Evolutionary conservation across 805 yeast species (phyloP), one percentile per base, ranked within the genome.

Genomic region (Suhomyces xylopsoci): DNA sequence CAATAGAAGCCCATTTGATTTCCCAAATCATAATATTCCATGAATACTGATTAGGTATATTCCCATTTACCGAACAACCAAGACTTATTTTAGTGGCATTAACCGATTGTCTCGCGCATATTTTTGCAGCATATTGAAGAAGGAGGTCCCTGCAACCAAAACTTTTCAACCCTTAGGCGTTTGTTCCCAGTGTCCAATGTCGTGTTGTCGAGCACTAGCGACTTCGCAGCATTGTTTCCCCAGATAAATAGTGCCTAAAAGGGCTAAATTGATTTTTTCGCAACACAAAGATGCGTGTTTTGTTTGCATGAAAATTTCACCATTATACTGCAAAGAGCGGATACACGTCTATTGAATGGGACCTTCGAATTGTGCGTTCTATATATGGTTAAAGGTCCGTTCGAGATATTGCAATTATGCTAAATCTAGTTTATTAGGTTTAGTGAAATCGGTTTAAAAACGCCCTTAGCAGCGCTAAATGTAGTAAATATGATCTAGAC

Each of bases 161-260:
- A n/a, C 17, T 6, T 19, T 19, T 38, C 42, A 17, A 38, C 20
- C 42, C 42, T 19, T 38, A 6, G 22, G n/a, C 42, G 24, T 22
- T 42, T 42, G 45, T 42, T 42, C 30, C 32, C 45, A 42, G 22
- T 20, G 30, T 20, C 45, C 19, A 10, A 14, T 20, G 45, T 42
- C 45, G 45, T 42, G 45, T 17, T 24, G 26, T 15, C 25, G 22
- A 22, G 22, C 8, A 5, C 14, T 12, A 42, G 45, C 45, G 45
- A 42, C 45, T 17, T 24, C 28, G 30, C 30, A 9, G 32, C n/a
- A 47, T 47, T 47, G 49, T 47, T 47, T 12, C 32, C 32, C 43
- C 48, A 45, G 48, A 24, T 36, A 32, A 17, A 12, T 5, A 15
- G 14, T 26, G 12, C 49, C 49, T 28, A 47, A 47, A 47, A 45